Conservation (phyloP, 2,329 filamentous ascomycete genomes). For the Penicillium nordicum region DNA sequence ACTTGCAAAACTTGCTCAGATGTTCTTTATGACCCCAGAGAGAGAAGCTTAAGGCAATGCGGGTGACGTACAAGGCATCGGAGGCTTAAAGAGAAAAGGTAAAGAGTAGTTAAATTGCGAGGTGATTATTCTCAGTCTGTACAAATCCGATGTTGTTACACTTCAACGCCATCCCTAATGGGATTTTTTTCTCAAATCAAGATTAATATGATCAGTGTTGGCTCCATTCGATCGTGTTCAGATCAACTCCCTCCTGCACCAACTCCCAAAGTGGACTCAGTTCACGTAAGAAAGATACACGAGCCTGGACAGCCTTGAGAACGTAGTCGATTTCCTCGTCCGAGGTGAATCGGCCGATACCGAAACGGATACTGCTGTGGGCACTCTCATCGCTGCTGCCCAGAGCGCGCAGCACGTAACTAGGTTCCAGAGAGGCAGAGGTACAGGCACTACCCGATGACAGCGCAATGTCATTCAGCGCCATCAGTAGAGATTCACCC, state of each 20-base stretch:
- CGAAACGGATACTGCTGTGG: conserved; percentile 96
- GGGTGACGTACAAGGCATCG: not conserved
- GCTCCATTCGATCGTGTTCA: conserved; percentile 97
- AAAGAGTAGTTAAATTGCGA: conserved; percentile 4
- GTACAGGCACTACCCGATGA: conserved; percentile 97
- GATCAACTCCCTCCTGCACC: conserved; percentile 91
- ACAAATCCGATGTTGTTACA: conserved; percentile 25
- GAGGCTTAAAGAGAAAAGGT: not conserved
- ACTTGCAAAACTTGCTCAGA: not conserved
- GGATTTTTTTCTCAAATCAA: conserved; percentile 18
- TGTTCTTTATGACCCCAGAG: too few species aligned
- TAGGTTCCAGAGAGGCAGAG: conserved; percentile 91
- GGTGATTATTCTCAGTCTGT: conserved; percentile 24
- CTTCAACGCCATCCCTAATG: conserved; percentile 18
- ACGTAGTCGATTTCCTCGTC: conserved; percentile 96
- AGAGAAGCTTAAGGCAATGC: too few species aligned
- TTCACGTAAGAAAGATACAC: conserved; percentile 89
- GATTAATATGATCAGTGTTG: conserved; percentile 67
- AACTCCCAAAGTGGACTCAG: conserved; percentile 95
- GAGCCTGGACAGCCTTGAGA: conserved; percentile 83
- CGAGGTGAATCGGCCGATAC: conserved; percentile 94
- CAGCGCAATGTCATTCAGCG: conserved; percentile 93
- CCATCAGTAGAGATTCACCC: conserved; percentile 96
- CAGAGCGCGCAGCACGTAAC: conserved; percentile 89
- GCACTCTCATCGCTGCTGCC: conserved; percentile 97